phyloP scores from a whole-genome alignment of 2,329 filamentous ascomycete species.

The Thelonectria rubi region DNA sequence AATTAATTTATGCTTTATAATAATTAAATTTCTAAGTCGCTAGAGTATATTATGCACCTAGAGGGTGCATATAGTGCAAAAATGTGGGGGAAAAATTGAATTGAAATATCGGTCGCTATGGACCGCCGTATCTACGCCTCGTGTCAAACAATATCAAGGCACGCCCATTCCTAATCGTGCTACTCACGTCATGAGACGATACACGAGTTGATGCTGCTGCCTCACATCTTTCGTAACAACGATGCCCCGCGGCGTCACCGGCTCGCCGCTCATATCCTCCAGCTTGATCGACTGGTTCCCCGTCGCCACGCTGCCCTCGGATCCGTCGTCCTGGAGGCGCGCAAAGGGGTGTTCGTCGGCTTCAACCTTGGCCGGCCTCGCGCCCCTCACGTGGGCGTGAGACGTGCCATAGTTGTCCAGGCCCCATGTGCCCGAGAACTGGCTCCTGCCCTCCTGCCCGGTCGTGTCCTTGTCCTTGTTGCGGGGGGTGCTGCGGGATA shows the following conservation, averaged over 20 bases:
- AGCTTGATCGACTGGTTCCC: background rate
- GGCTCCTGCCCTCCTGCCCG: background rate
- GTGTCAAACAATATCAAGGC: too few species aligned
- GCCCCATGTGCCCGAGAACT: constrained; percentile 1
- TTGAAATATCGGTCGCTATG: too few species aligned
- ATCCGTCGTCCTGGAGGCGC: background rate
- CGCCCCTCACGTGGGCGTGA: background rate
- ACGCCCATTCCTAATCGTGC: too few species aligned
- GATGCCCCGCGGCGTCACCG: background rate
- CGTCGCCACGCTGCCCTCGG: background rate
- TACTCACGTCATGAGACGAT: background rate
- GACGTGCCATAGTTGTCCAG: constrained; percentile 5
- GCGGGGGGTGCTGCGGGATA: background rate
- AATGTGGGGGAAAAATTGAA: too few species aligned
- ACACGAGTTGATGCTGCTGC: background rate
- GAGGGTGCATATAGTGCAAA: too few species aligned
- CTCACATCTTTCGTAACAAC: background rate
- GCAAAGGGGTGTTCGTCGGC: constrained; percentile 2
- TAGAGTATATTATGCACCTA: too few species aligned
- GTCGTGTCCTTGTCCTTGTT: background rate
- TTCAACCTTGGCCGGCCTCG: background rate
- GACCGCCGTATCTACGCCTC: too few species aligned
- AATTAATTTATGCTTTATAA: too few species aligned
- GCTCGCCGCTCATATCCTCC: background rate
- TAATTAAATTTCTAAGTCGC: too few species aligned